Evolutionary conservation across 2,329 filamentous ascomycete genomes (phyloP), one percentile per base, ranked within the genome.

Genomic region (Pestalotiopsis sp.): DNA sequence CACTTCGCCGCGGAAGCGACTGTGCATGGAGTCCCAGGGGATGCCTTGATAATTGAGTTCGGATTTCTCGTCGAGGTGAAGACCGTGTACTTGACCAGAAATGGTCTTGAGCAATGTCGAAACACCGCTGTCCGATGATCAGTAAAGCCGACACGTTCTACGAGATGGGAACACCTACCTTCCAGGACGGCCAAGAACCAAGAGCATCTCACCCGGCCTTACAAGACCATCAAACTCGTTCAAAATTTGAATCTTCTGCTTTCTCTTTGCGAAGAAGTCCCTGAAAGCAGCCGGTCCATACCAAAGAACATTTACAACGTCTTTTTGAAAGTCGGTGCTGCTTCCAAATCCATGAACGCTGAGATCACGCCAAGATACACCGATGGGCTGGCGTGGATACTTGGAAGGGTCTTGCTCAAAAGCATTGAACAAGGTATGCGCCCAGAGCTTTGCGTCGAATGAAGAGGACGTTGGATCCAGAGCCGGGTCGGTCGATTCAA

Each of bases 61-160:
- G 2, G 84, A 83, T 0, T 79, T 69, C 0, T 81, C 71, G 59
- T 83, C 82, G 9, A 85, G 75, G n/a, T 83, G 77, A n/a, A 87
- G 78, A 0, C 85, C 86, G 39, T 85, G 79, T 6, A 84, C 82
- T 70, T 89, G 83, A n/a, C 85, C 85, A 0, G 82, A 81, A 20
- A 90, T 81, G 0, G 87, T 83, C 75, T 89, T 89, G 11, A 90
- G 78, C 1, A 90, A 76, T 0, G 87, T 90, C n/a, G 84, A 85
- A 72, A 87, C 88, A 17, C 88, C 88, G 49, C 77, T 77, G 45
- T 9, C 3, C 13, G 25, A 23, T 17, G 6, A 3, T 55, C 39
- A 27, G 14, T 17, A 65, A 57, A 14, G 11, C 64, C 20, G 63
- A 65, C 39, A 64, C 38, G n/a, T 17, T 36, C 6, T 14, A 31